These are phyloP conservation scores for Beauveria sp. DNA, from an alignment of 2,329 filamentous ascomycete genomes.

Conservation along the genomic window DNA sequence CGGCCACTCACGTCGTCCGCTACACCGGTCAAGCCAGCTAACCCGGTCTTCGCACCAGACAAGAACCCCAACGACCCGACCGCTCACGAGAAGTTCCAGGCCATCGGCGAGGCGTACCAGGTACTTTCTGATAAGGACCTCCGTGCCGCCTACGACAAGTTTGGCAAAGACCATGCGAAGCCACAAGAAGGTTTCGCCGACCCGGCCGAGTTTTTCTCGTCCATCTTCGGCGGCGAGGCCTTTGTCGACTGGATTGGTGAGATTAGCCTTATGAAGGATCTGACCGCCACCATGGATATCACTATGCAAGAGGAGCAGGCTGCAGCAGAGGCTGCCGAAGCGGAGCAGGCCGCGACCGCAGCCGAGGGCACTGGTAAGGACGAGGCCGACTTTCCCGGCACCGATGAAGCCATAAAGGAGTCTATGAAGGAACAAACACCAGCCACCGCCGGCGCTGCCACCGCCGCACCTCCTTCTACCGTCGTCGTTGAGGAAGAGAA, in stretches of 20 bases:
- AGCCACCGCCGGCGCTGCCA: slow-evolving; percentile 20
- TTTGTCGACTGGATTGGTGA: slow-evolving; percentile 97
- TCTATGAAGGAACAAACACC: slow-evolving; percentile 38
- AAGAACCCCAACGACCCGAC: slow-evolving; percentile 97
- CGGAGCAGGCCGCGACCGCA: slow-evolving; percentile 45
- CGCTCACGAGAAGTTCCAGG: slow-evolving; percentile 90
- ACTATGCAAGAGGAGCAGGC: slow-evolving; percentile 75
- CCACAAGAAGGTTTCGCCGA: slow-evolving; percentile 91
- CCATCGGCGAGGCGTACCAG: slow-evolving; percentile 66
- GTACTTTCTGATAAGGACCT: slow-evolving; percentile 83
- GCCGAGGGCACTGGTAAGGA: slow-evolving; percentile 31
- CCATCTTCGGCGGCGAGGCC: slow-evolving; percentile 95
- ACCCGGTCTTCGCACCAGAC: slow-evolving; percentile 44
- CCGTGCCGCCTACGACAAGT: slow-evolving; percentile 90
- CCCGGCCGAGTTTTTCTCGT: slow-evolving; percentile 94
- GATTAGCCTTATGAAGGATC: slow-evolving; percentile 96
- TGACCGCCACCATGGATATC: slow-evolving; percentile 98
- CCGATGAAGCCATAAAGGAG: slow-evolving; percentile 48
- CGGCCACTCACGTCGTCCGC: not conserved
- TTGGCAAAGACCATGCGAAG: slow-evolving; percentile 89
- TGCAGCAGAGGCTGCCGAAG: slow-evolving; percentile 43
- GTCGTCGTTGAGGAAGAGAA: slow-evolving; percentile 35
- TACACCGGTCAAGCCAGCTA: not conserved
- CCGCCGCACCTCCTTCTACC: slow-evolving; percentile 25
- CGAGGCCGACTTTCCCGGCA: slow-evolving; percentile 45